These are phyloP conservation scores for Serendipita indica DNA, from an alignment of 768 basidiomycete genomes.

Conservation along the genomic window DNA sequence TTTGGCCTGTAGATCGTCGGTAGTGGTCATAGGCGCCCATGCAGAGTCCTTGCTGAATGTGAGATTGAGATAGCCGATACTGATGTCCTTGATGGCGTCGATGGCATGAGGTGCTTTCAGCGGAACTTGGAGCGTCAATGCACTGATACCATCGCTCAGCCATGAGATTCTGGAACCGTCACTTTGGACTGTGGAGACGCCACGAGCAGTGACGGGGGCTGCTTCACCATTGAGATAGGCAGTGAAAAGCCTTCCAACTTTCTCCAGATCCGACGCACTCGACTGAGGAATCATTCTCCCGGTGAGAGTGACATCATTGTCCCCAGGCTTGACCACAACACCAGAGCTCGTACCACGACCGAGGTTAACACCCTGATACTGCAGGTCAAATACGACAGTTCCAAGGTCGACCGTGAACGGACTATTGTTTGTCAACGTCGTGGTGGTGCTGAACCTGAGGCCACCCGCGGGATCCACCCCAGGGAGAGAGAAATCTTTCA, in stretches of 20 bases:
- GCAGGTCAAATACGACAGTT: constrained; percentile 46
- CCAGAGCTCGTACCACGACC: constrained; percentile 40
- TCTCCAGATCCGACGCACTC: constrained; percentile 28
- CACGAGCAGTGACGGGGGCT: constrained; percentile 44
- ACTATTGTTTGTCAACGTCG: constrained; percentile 40
- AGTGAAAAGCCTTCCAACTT: constrained; percentile 51
- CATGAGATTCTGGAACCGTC: constrained; percentile 47
- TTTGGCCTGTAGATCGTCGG: constrained; percentile 42
- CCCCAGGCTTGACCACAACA: constrained; percentile 35
- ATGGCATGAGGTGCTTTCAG: constrained; percentile 40
- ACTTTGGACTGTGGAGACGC: constrained; percentile 40
- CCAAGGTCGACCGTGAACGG: constrained; percentile 59
- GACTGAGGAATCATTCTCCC: constrained; percentile 45
- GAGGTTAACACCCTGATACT: constrained; percentile 40
- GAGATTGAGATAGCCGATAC: constrained; percentile 44
- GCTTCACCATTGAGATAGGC: constrained; percentile 51
- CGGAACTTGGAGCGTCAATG: constrained; percentile 45
- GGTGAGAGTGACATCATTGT: constrained; percentile 42
- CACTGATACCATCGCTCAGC: constrained; percentile 46
- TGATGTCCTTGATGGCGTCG: constrained; percentile 48
- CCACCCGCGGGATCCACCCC: constrained; percentile 52
- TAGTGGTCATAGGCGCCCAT: constrained; percentile 44
- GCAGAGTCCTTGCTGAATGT: constrained; percentile 37
- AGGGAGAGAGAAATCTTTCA: constrained; percentile 46
- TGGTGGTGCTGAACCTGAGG: constrained; percentile 47